These are phyloP conservation scores for Hymenoscyphus linearis DNA, from an alignment of 2,329 filamentous ascomycete species.

Conservation along the genomic window DNA sequence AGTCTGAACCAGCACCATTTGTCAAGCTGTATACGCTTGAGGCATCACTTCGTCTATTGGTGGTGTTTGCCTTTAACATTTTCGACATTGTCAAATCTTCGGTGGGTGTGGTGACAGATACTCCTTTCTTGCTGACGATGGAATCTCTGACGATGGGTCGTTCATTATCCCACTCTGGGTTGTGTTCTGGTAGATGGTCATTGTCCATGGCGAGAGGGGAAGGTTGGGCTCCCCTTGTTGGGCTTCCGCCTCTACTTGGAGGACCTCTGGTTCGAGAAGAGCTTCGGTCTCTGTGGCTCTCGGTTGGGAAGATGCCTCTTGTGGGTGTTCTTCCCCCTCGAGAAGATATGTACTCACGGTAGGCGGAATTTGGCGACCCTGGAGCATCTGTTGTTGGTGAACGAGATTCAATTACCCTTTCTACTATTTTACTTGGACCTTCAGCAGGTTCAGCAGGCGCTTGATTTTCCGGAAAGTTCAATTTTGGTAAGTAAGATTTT, in stretches of 20 bases:
- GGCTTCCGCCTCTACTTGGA: background rate
- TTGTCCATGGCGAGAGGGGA: constrained; percentile 2
- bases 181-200: constrained; percentile 13
- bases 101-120: constrained; percentile 12
- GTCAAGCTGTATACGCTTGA: constrained; percentile 18
- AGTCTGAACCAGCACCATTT: background rate
- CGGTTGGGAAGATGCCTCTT: constrained; percentile 15
- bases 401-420: constrained; percentile 3
- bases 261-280: constrained; percentile 2
- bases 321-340: constrained; percentile 7
- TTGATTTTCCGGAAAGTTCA: constrained; percentile 15
- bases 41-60: constrained; percentile 8
- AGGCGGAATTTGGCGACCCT: constrained; percentile 1
- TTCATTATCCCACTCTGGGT: constrained; percentile 12
- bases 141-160: constrained; percentile 11
- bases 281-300: constrained; percentile 5
- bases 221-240: background rate
- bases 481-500: constrained; percentile 18
- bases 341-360: constrained; percentile 7
- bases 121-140: constrained; percentile 7
- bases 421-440: constrained; percentile 1
- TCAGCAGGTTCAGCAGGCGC: constrained; percentile 2
- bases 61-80: background rate
- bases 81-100: background rate
- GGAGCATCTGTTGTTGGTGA: background rate